phyloP scores from a whole-genome alignment of 1,284 basidiomycete species.

The Papiliotrema nemorosa region DNA sequence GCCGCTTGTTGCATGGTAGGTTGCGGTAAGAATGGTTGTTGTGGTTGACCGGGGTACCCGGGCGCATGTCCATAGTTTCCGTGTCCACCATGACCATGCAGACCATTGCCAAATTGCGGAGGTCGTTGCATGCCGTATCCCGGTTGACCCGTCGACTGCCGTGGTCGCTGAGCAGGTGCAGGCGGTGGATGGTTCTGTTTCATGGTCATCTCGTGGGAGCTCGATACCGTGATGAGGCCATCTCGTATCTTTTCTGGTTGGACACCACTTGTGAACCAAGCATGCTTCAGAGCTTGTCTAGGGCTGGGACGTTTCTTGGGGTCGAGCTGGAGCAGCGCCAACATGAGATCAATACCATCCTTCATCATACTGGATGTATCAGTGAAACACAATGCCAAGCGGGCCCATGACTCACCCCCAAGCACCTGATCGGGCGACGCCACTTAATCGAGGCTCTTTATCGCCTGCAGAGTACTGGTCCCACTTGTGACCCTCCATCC shows the following conservation, averaged over 20 bases:
- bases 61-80: too few species aligned
- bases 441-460: constrained; percentile 16
- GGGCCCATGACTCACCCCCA: constrained; percentile 42
- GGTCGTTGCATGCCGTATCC: neutral
- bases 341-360: constrained; percentile 47
- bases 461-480: constrained; percentile 15
- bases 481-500: constrained; percentile 49
- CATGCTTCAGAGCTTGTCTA: constrained; percentile 52
- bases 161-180: constrained; percentile 1
- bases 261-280: constrained; percentile 71
- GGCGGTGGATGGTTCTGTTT: constrained; percentile 19
- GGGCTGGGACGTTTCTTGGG: constrained; percentile 56
- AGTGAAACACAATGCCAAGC: neutral
- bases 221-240: constrained; percentile 22
- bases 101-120: too few species aligned
- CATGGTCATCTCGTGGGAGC: constrained; percentile 43
- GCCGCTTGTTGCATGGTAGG: too few species aligned
- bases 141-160: neutral
- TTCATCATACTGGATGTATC: constrained; percentile 33
- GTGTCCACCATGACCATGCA: too few species aligned
- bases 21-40: too few species aligned
- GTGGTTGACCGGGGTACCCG: too few species aligned
- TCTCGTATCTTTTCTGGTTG: constrained; percentile 75
- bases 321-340: constrained; percentile 53
- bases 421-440: constrained; percentile 21